A percentile compares a stretch with the other conserved stretches of the same genome.
These are phyloP conservation scores for Cornus suecica DNA, from an alignment of 148 eudicot species.

Conservation along the genomic window DNA sequence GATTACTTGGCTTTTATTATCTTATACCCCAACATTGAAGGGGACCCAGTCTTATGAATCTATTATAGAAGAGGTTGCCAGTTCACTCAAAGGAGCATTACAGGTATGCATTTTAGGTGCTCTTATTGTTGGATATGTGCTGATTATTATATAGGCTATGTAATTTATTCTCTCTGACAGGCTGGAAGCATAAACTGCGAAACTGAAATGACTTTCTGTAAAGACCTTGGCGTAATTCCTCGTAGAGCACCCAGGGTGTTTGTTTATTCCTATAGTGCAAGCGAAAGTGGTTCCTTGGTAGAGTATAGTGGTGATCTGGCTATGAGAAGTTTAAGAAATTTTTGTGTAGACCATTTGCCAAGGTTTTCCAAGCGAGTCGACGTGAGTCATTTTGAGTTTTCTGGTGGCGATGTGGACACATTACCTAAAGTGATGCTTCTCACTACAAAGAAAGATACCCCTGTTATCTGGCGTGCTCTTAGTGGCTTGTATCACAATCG, in stretches of 20 bases:
- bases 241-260: constrained; percentile 56
- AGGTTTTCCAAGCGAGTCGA: constrained; percentile 64
- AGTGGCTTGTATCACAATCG: constrained; percentile 76
- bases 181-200: constrained; percentile 81
- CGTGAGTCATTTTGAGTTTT: constrained; percentile 38
- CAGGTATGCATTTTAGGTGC: constrained; percentile 39
- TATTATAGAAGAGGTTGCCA: constrained; percentile 54
- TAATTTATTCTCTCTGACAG: constrained; percentile 32
- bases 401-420: constrained; percentile 35
- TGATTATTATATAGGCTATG: neutral
- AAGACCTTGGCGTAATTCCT: constrained; percentile 55
- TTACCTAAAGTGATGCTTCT: constrained; percentile 82
- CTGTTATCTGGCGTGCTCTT: constrained; percentile 87
- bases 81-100: constrained; percentile 68
- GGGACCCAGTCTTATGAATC: constrained; percentile 49
- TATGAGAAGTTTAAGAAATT: constrained; percentile 56
- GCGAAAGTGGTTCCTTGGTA: constrained; percentile 63
- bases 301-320: constrained; percentile 74
- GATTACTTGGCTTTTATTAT: constrained; percentile 72
- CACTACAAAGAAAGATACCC: constrained; percentile 83
- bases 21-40: constrained; percentile 43
- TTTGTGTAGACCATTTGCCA: constrained; percentile 80
- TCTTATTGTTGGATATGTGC: neutral
- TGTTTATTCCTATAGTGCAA: constrained; percentile 62
- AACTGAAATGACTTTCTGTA: constrained; percentile 59